phyloP scores from a whole-genome alignment of 768 basidiomycete genomes.

The Suillus bovinus region DNA sequence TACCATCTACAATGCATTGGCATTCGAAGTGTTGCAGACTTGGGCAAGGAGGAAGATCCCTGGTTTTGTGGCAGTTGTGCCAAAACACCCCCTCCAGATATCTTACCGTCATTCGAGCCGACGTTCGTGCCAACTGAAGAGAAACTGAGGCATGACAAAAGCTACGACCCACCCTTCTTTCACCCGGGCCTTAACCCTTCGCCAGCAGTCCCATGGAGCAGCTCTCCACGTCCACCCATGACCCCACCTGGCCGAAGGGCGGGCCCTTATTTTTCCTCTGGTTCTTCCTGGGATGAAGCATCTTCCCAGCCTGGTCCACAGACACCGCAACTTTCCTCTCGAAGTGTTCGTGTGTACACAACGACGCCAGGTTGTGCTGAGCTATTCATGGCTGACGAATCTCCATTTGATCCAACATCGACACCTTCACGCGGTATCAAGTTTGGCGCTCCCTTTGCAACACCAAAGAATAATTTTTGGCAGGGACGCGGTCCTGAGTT shows the following conservation, averaged over 20 bases:
- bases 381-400: slow-evolving; percentile 42
- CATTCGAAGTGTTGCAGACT: slow-evolving; percentile 58
- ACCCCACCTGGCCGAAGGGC: slow-evolving; percentile 47
- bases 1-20: slow-evolving; percentile 83
- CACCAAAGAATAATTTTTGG: slow-evolving; percentile 61
- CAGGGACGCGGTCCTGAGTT: slow-evolving; percentile 39
- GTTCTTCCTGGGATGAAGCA: slow-evolving; percentile 47
- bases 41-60: slow-evolving; percentile 75
- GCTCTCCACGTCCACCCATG: slow-evolving; percentile 37
- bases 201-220: slow-evolving; percentile 52
- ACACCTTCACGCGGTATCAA: slow-evolving; percentile 80
- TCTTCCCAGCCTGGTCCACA: slow-evolving; percentile 53
- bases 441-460: slow-evolving; percentile 57
- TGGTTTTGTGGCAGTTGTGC: slow-evolving; percentile 72
- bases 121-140: slow-evolving; percentile 71
- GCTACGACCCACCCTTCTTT: slow-evolving; percentile 60
- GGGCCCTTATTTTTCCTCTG: slow-evolving; percentile 31
- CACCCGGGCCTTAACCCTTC: slow-evolving; percentile 55
- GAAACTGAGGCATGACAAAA: slow-evolving; percentile 36
- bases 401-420: slow-evolving; percentile 75
- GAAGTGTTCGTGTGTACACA: slow-evolving; percentile 41
- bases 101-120: slow-evolving; percentile 46
- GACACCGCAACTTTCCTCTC: slow-evolving; percentile 49
- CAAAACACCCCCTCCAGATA: slow-evolving; percentile 42
- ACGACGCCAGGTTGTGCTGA: slow-evolving; percentile 41